phyloP scores from a whole-genome alignment of 306 rosid genomes.

The Morella rubra region DNA sequence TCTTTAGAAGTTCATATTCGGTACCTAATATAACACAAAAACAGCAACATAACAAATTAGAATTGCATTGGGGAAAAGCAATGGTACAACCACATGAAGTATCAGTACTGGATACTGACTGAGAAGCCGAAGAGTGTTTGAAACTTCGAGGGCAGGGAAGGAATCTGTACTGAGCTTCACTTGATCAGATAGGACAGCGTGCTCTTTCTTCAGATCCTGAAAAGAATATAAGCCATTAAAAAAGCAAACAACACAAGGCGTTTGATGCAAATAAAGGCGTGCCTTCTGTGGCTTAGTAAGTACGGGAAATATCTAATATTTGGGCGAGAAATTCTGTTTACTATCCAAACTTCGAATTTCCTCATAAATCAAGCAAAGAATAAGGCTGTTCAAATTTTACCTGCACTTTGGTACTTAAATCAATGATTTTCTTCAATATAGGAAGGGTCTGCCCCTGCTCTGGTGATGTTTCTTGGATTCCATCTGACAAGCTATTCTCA shows the following conservation, averaged over 20 bases:
- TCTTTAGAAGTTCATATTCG: slow-evolving; percentile 72
- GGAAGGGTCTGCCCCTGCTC: slow-evolving; percentile 72
- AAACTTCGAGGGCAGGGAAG: slow-evolving; percentile 57
- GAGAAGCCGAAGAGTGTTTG: slow-evolving; percentile 62
- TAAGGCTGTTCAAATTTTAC: slow-evolving; percentile 30
- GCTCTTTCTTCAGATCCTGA: slow-evolving; percentile 79
- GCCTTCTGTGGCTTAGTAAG: background rate
- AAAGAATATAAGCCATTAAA: slow-evolving; percentile 8
- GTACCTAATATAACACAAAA: slow-evolving; percentile 48
- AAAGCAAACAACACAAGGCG: background rate
- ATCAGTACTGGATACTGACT: slow-evolving; percentile 42
- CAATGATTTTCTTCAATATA: slow-evolving; percentile 64
- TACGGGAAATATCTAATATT: background rate
- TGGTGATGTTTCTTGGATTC: slow-evolving; percentile 51
- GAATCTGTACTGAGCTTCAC: slow-evolving; percentile 52
- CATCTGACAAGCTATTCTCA: slow-evolving; percentile 48
- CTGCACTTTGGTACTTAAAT: slow-evolving; percentile 62
- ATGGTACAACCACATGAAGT: background rate
- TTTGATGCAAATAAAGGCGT: background rate
- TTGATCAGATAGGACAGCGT: slow-evolving; percentile 48
- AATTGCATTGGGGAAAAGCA: slow-evolving; percentile 2
- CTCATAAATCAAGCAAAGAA: background rate
- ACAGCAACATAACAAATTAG: slow-evolving; percentile 19
- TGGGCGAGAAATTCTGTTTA: background rate
- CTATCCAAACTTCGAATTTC: background rate